Percentiles rank a stretch among this genome's conserved stretches.
Conservation (phyloP, 2,329 filamentous ascomycete genomes). For the Pseudocercospora fijiensis region DNA sequence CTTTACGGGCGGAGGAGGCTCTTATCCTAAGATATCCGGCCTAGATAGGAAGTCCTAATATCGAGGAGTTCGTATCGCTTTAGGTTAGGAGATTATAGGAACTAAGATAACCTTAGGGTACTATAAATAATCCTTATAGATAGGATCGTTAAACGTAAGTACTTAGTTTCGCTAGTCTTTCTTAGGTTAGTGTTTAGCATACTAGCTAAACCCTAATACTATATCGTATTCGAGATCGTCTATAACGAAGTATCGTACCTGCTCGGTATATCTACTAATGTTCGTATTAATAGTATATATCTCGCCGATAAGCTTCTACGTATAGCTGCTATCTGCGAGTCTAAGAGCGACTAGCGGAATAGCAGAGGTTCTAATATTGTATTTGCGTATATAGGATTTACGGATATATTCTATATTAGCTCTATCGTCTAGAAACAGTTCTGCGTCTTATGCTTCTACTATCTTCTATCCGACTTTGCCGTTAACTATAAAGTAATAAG, state of each 20-base stretch:
- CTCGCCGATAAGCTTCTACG: too few relatives aligned
- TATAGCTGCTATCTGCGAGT: too few relatives aligned
- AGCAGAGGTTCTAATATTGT: too few relatives aligned
- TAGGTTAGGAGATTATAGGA: background rate
- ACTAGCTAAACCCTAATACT: background rate
- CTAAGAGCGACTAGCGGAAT: too few relatives aligned
- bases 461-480: background rate
- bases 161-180: background rate
- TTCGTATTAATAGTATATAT: background rate
- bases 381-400: too few relatives aligned
- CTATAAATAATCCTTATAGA: background rate
- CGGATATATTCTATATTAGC: too few relatives aligned
- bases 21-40: background rate
- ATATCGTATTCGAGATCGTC: background rate
- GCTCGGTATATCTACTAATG: background rate
- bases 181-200: background rate
- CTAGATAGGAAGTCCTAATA: background rate
- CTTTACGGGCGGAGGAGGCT: background rate
- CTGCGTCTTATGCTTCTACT: background rate
- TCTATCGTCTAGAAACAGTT: too few relatives aligned
- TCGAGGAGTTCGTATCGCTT: background rate
- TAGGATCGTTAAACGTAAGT: background rate
- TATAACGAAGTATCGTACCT: background rate
- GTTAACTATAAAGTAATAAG: background rate
- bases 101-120: background rate